Evolutionary conservation across 495 filamentous ascomycete species (phyloP).

Genomic region (Hyphodiscus hymeniophilus): DNA sequence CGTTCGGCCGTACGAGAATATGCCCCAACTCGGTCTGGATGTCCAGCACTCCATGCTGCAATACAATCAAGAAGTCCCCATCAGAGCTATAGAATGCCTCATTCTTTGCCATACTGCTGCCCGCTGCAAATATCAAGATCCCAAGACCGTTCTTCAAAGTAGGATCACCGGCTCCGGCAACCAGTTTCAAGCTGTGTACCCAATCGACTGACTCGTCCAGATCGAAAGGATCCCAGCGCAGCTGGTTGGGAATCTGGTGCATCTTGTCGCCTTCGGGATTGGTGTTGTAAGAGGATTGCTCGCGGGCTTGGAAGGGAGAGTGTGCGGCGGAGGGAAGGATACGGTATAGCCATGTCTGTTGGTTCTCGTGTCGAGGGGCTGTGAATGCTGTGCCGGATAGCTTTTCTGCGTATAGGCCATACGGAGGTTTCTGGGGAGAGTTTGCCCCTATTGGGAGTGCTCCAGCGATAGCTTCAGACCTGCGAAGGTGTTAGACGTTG

Average conservation of each 20-base stretch:
- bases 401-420: slow-evolving; percentile 87
- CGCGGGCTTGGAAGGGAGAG: slow-evolving; percentile 52
- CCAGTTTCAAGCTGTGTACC: slow-evolving; percentile 65
- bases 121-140: slow-evolving; percentile 75
- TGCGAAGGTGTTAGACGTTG: slow-evolving; percentile 13
- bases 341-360: slow-evolving; percentile 91
- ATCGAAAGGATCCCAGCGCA: slow-evolving; percentile 86
- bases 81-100: slow-evolving; percentile 86
- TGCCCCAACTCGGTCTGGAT: slow-evolving; percentile 80
- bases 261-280: slow-evolving; percentile 20
- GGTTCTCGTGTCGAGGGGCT: slow-evolving; percentile 79
- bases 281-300: slow-evolving; percentile 19
- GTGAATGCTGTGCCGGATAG: slow-evolving; percentile 92
- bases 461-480: slow-evolving; percentile 37
- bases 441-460: slow-evolving; percentile 59
- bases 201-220: slow-evolving; percentile 61
- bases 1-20: slow-evolving; percentile 77
- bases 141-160: slow-evolving; percentile 74
- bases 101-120: slow-evolving; percentile 66
- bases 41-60: slow-evolving; percentile 75
- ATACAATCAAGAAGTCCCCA: slow-evolving; percentile 80
- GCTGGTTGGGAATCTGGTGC: slow-evolving; percentile 75
- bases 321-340: slow-evolving; percentile 81
- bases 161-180: slow-evolving; percentile 78
- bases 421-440: slow-evolving; percentile 78